Conservation (phyloP, 257 asterid genomes). For the Primulina huaijiensis region DNA sequence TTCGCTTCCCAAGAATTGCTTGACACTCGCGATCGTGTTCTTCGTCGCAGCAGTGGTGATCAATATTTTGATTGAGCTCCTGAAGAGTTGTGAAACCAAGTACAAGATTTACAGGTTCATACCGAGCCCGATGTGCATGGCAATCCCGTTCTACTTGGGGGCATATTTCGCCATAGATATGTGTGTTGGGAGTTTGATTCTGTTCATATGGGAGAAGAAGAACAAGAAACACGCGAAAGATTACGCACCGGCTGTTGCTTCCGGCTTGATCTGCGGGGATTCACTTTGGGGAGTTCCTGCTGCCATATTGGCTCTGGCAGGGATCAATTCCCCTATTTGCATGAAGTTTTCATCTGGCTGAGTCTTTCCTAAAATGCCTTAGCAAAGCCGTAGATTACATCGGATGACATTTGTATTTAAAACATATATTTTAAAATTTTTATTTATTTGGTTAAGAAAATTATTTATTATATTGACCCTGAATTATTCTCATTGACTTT, state of each 20-base stretch:
- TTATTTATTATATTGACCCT: too few relatives aligned
- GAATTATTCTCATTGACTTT: too few relatives aligned
- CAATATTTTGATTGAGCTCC: conserved; percentile 23
- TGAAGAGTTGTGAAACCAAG: conserved; percentile 28
- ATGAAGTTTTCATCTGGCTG: conserved; percentile 29
- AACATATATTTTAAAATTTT: too few relatives aligned
- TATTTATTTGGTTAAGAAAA: too few relatives aligned
- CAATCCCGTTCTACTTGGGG: conserved; percentile 48
- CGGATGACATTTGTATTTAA: too few relatives aligned
- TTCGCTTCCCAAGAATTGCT: conserved; percentile 35
- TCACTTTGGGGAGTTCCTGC: conserved; percentile 50
- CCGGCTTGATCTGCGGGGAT: conserved; percentile 48
- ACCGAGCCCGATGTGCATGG: conserved; percentile 57
- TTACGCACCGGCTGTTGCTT: conserved; percentile 43
- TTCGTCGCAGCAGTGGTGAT: conserved; percentile 44
- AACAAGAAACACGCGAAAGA: conserved; percentile 29
- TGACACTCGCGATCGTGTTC: conserved; percentile 30
- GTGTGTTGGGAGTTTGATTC: conserved; percentile 57
- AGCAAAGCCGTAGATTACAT: too few relatives aligned
- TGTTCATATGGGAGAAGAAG: conserved; percentile 24
- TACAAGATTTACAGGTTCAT: conserved; percentile 34
- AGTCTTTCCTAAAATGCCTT: too few relatives aligned
- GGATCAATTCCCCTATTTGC: conserved; percentile 43
- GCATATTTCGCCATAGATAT: conserved; percentile 51
- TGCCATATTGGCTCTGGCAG: conserved; percentile 39